Evolutionary conservation across 192 early-diverging fungal genomes (phyloP), one percentile per base, ranked within the genome.

Genomic region (Linnemannia zychae): DNA sequence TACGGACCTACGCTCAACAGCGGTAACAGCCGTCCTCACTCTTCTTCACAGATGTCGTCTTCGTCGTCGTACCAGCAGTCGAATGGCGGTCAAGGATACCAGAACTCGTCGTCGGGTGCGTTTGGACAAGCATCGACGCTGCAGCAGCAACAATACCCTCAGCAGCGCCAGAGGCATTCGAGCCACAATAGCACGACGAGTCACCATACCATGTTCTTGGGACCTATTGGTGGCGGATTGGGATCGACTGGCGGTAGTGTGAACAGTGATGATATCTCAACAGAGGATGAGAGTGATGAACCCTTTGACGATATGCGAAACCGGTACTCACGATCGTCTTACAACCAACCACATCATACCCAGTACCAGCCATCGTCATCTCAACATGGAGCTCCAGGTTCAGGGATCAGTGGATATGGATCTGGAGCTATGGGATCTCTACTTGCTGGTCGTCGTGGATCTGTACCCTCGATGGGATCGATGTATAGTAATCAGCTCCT

Each of bases 181-280:
- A 85, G 83, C 24, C 77, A 85, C 67, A 85, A 85, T 68, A 85
- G 83, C 50, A 72, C 33, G 28, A 34, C 83, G 28, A 85, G 57
- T 15, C 83, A 85, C 40, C 83, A 85, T 67, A 85, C 83, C 74
- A 85, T 85, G 83, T 85, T 85, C 46, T 38, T 85, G 18, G 83
- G 83, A 2, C 67, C 77, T 11, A 75, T 84, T 40, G 81, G 81
- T 18, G 83, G 77, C n/a, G 83, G 77, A 34, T 63, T 85, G 15
- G 77, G 67, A 24, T 79, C 83, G 7, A 46, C 83, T 57, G 78
- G 74, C 0, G 83, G 73, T 6, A 79, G 77, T 73, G 83, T 85
- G 1, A 78, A 85, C 31, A 85, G 83, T 46, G 83, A 85, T 49
- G 83, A 85, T 20, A 85, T 85, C 16, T 79, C 83, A 0, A 85